Evolutionary conservation across 768 basidiomycete species (phyloP), one percentile per base, ranked within the genome.

Genomic region (Psilocybe sp.): DNA sequence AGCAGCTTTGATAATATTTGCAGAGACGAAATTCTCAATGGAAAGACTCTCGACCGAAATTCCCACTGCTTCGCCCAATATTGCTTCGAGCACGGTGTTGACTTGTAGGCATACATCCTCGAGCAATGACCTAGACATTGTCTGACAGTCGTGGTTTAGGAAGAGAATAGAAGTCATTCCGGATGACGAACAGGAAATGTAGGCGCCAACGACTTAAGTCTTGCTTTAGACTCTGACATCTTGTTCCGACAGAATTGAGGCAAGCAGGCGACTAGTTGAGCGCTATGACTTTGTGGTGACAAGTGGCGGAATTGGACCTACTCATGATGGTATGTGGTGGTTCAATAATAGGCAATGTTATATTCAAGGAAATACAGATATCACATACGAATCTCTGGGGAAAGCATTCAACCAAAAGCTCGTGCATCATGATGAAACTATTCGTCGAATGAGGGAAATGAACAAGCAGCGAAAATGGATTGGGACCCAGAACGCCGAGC

Each of bases 141-240:
- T 61, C 67, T 60, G 56, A 55, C 46, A 46, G 59, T 59, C 66
- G 62, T 60, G 52, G 60, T 56, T 63, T 49, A 93, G 89, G 57
- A 91, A 90, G 66, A 82, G 89, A 39, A 82, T 96, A 63, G 93
- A 98, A 60, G 92, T 96, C 49, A 86, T 98, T 40, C 75, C 94
- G 1, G 95, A 98, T 61, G 85, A 92, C 42, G 90, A 95, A 64
- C 81, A 81, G 19, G 89, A 97, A 67, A 97, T 96, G 91, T 89
- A 63, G 54, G 84, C 62, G 19, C 38, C 41, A 64, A 28, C 36
- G 36, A 18, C 13, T 40, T 6, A 37, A 28, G 23, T 14, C 33
- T 16, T 18, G 23, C 28, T 15, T 16, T 16, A 32, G 28, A 33
- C 12, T 13, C 53, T 36, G 16, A 37, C 7, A 36, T 18, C 28